phyloP scores from a whole-genome alignment of 1,284 basidiomycete genomes.

The Ceratobasidium sp. region DNA sequence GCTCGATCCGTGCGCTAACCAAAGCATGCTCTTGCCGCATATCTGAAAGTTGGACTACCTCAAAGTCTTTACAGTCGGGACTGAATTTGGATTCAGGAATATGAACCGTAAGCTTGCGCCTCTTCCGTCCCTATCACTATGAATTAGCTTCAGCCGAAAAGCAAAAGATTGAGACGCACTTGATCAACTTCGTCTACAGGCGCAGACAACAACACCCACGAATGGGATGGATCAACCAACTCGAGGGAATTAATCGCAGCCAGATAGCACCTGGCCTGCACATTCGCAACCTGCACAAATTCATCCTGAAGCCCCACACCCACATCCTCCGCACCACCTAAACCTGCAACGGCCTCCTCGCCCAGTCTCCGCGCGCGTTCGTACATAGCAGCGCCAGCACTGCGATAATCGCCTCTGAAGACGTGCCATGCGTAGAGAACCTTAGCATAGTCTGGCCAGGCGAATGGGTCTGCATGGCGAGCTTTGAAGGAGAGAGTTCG shows the following conservation, averaged over 20 bases:
- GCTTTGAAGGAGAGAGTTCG: constrained; percentile 92
- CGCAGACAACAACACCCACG: constrained; percentile 81
- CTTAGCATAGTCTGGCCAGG: constrained; percentile 87
- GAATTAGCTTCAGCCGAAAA: background rate
- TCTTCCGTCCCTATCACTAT: constrained; percentile 58
- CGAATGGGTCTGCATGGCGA: constrained; percentile 89
- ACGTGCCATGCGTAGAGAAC: constrained; percentile 97
- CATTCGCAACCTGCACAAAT: constrained; percentile 70
- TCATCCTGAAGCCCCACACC: constrained; percentile 48
- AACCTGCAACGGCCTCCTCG: constrained; percentile 60
- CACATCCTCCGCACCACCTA: constrained; percentile 43
- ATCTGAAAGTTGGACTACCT: constrained; percentile 83
- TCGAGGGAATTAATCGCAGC: constrained; percentile 91
- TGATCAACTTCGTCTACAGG: constrained; percentile 57
- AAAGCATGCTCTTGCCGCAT: constrained; percentile 87
- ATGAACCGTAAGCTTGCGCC: constrained; percentile 74
- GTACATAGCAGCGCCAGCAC: constrained; percentile 92
- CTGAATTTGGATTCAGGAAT: constrained; percentile 81
- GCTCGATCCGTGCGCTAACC: constrained; percentile 80
- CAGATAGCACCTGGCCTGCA: constrained; percentile 84
- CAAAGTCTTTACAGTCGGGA: constrained; percentile 69
- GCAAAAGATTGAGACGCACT: constrained; percentile 21
- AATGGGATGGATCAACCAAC: constrained; percentile 80
- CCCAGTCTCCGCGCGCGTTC: constrained; percentile 86
- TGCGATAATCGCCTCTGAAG: constrained; percentile 85